Base-by-base conservation (phyloP, 2,329 filamentous ascomycete species). In the Venturia aucupariae region DNA sequence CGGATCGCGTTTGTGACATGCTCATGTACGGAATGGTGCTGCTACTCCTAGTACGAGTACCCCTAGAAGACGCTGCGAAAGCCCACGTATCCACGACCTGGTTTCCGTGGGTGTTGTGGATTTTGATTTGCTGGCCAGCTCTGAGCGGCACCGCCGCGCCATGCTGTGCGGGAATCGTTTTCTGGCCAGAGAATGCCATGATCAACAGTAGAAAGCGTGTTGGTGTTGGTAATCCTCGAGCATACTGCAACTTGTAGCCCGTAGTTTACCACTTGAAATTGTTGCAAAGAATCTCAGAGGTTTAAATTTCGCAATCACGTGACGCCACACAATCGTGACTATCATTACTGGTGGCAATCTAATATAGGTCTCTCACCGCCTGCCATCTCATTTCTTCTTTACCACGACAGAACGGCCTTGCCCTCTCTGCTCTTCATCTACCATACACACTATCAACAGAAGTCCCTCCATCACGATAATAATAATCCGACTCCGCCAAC, bases 51-150 rank as follows among this genome's bases (percentile, higher is more conserved):
- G 17, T 10, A n/a, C n/a, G n/a, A n/a, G n/a, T n/a, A n/a, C n/a
- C n/a, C n/a, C n/a, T n/a, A 55, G 51, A 27, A 32, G 30, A 19
- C 4, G 27, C 27, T 19, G 51, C 30, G 66, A 81, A 77, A 3
- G 77, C 77, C 78, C 78, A 81, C 57, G 79, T 80, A 68, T 82
- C 80, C 48, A 81, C 72, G 24, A 82, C 79, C 70, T 81, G 79
- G 62, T 78, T 78, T 62, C 79, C 80, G 65, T 76, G 70, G 1
- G 78, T 80, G 69, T 81, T 81, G 68, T 74, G 76, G 64, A 81
- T 74, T 65, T 76, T 79, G 67, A 81, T 72, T 46, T 71, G 74
- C 66, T 81, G 77, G 39, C 72, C 72, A 6, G 68, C 64, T 22
- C 67, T 68, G 54, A 80, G 68, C 19, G 71, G 61, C 19, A 78